phyloP scores from a whole-genome alignment of 148 eudicot species.

The Silene conica region DNA sequence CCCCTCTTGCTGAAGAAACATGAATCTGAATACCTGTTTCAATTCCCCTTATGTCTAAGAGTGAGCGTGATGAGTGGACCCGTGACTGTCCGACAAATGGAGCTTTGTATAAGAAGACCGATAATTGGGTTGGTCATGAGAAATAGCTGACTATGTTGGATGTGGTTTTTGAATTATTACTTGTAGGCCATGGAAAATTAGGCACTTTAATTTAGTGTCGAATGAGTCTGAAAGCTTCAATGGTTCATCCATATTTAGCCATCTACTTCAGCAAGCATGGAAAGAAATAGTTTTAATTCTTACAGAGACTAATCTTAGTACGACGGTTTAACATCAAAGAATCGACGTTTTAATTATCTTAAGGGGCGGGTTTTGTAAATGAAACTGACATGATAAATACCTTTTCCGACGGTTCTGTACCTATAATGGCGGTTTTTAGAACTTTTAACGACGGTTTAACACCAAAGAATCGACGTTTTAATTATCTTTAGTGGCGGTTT shows the following conservation, averaged over 20 bases:
- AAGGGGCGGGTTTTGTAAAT: too few species aligned
- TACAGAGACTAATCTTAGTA: constrained; percentile 42
- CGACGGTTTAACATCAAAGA: too few species aligned
- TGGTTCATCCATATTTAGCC: constrained; percentile 34
- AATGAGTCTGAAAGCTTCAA: constrained; percentile 31
- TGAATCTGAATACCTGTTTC: constrained; percentile 72
- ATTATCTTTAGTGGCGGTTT: too few species aligned
- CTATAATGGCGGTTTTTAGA: too few species aligned
- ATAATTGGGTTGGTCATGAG: constrained; percentile 44
- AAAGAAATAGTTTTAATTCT: constrained; percentile 61
- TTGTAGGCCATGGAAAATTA: constrained; percentile 53
- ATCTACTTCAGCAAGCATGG: constrained; percentile 58
- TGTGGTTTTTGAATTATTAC: constrained; percentile 54
- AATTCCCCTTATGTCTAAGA: constrained; percentile 54
- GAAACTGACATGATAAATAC: too few species aligned
- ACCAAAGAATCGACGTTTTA: too few species aligned
- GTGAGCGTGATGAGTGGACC: constrained; percentile 54
- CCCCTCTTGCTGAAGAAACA: constrained; percentile 58
- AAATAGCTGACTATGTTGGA: constrained; percentile 72
- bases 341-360: too few species aligned
- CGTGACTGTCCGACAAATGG: constrained; percentile 47
- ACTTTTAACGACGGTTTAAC: too few species aligned
- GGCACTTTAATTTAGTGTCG: constrained; percentile 35
- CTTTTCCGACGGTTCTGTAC: too few species aligned
- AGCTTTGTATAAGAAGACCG: constrained; percentile 39